phyloP scores from a whole-genome alignment of 129 eudicot species.

The Flaveria sonorensis region DNA sequence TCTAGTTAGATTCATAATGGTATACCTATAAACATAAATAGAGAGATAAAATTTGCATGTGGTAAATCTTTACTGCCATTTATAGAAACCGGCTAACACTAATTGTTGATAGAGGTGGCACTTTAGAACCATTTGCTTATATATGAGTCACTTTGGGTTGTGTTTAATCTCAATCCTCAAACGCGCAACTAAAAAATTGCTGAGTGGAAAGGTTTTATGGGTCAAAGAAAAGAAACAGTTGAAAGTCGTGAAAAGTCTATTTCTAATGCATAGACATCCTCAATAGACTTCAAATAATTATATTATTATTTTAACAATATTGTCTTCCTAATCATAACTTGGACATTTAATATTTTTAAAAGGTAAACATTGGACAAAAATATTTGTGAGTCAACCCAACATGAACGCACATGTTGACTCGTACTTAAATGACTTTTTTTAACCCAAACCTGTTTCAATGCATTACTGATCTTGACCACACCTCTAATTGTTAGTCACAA shows the following conservation, averaged over 20 bases:
- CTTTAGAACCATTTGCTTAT: neutral
- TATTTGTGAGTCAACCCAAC: neutral
- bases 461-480: neutral
- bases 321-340: neutral
- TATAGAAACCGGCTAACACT: neutral
- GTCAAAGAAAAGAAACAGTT: neutral
- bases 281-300: neutral
- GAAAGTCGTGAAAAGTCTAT: neutral
- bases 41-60: neutral
- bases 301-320: neutral
- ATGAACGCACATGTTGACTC: neutral
- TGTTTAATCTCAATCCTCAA: neutral
- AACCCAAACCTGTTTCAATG: neutral
- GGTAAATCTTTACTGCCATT: constrained; percentile 3
- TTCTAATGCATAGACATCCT: neutral
- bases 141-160: too few species aligned
- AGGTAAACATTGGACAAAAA: neutral
- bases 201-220: too few species aligned
- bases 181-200: neutral
- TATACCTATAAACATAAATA: neutral
- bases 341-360: neutral
- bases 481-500: neutral
- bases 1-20: neutral
- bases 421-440: neutral
- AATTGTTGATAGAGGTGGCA: neutral